Evolutionary conservation across 2,329 filamentous ascomycete genomes (phyloP), one percentile per base, ranked within the genome.

Genomic region (Clarireedia hainanense): DNA sequence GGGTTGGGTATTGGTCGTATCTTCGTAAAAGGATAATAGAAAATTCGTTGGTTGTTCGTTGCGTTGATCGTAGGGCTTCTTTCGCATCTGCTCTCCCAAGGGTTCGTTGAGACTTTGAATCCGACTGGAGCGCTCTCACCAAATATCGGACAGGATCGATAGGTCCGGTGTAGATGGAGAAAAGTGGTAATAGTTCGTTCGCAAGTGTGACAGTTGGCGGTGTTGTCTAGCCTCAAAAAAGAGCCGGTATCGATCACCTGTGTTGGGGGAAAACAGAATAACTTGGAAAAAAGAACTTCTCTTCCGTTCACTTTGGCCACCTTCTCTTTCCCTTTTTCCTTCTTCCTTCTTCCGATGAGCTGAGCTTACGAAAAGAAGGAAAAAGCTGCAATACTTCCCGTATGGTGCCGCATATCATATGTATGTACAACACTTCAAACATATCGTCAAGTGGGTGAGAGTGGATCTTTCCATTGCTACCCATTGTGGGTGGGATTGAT

Each of bases 401-500:
- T 45, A 30, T 45, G 39, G 26, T 27, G 30, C 47, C 37, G 17
- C 15, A 24, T 40, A 14, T 27, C 9, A 26, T 40, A 50, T 53
- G 42, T 47, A 47, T 53, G 42, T 53, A 52, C 48, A 50, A 50
- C 48, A 42, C 48, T 30, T 50, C 23, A 20, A 42, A 50, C 48
- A 30, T 30, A 30, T 30, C 27, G 27, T 30, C 27, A 30, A 30
- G 27, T 30, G 27, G 10, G 20, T 30, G n/a, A 26, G 2, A 15
- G 23, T 50, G 48, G 48, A 50, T 50, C 48, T n/a, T 6, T 5
- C 0, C 10, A 12, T 20, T 23, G 15, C 34, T 17, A 48, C 17
- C 27, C 48, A 30, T 30, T 30, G 27, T 30, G 27, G 27, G 27
- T 30, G 27, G 27, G 27, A 30, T 30, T 30, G 27, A 30, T 30